phyloP scores from a whole-genome alignment of 2,329 filamentous ascomycete species.

The Aspergillus flavus region DNA sequence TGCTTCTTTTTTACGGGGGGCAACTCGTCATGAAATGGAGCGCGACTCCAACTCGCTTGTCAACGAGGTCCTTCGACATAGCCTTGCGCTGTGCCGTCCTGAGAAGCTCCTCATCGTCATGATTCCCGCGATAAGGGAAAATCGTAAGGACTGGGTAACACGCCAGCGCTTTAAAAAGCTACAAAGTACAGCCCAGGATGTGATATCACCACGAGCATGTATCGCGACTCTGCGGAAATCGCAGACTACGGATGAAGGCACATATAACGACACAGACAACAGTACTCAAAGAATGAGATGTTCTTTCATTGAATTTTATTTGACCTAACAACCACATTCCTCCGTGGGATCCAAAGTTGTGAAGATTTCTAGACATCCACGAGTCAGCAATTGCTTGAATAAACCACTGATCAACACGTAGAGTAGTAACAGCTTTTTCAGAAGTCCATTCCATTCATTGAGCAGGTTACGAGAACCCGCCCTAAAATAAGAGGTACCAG shows the following conservation, averaged over 20 bases:
- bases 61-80: not conserved
- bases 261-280: not conserved
- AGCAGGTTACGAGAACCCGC: slow-evolving; percentile 46
- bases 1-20: too few relatives aligned
- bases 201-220: not conserved
- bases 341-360: not conserved
- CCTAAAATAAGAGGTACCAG: slow-evolving; percentile 99
- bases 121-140: not conserved
- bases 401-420: slow-evolving; percentile 4
- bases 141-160: too few relatives aligned
- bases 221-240: not conserved
- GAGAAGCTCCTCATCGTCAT: not conserved
- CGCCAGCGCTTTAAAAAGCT: not conserved
- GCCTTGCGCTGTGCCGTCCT: not conserved
- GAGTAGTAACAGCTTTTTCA: slow-evolving; percentile 53
- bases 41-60: not conserved
- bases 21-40: not conserved
- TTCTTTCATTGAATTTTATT: not conserved
- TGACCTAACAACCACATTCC: not conserved
- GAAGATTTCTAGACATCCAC: not conserved
- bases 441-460: slow-evolving; percentile 88
- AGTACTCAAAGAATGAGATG: not conserved
- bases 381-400: slow-evolving; percentile 18
- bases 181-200: not conserved
- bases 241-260: not conserved